These are phyloP conservation scores for Emericellopsis cladophorae DNA, from an alignment of 2,329 filamentous ascomycete species.

Conservation along the genomic window DNA sequence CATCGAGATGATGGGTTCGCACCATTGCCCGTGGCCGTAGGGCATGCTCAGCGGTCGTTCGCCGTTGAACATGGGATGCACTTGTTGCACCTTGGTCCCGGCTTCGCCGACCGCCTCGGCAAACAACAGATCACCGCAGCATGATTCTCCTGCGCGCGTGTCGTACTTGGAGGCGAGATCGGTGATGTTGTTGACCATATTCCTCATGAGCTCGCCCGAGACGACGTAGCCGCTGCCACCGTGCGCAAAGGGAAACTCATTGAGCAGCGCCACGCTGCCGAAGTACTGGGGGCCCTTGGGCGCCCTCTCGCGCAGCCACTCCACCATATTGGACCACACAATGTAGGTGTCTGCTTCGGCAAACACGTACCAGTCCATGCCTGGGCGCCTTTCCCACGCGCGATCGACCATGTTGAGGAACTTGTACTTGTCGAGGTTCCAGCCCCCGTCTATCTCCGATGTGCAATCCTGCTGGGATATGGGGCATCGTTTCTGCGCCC, in stretches of 20 bases:
- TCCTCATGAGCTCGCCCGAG: conserved; percentile 37
- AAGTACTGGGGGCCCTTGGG: conserved; percentile 32
- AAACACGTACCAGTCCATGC: conserved; percentile 46
- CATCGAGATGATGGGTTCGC: conserved; percentile 44
- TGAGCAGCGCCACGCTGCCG: conserved; percentile 35
- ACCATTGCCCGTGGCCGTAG: conserved; percentile 37
- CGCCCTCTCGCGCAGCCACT: conserved; percentile 31
- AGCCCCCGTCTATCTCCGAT: conserved; percentile 20
- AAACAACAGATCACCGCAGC: conserved; percentile 40
- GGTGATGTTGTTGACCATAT: conserved; percentile 28
- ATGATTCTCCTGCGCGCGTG: conserved; percentile 25
- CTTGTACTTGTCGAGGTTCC: conserved; percentile 50
- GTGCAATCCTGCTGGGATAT: conserved; percentile 31
- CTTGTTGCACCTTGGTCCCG: conserved; percentile 26
- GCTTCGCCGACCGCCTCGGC: conserved; percentile 32
- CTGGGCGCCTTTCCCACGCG: conserved; percentile 38
- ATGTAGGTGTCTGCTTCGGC: conserved; percentile 46
- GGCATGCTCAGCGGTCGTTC: conserved; percentile 39
- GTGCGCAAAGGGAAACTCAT: conserved; percentile 36
- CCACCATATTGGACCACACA: conserved; percentile 38
- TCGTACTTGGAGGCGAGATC: conserved; percentile 34
- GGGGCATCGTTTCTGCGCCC: conserved; percentile 30
- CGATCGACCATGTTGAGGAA: conserved; percentile 45
- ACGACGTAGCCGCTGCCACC: conserved; percentile 45
- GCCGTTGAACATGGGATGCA: conserved; percentile 41